Base-by-base conservation (phyloP, 768 basidiomycete genomes). In the Austroboletus eburneus region DNA sequence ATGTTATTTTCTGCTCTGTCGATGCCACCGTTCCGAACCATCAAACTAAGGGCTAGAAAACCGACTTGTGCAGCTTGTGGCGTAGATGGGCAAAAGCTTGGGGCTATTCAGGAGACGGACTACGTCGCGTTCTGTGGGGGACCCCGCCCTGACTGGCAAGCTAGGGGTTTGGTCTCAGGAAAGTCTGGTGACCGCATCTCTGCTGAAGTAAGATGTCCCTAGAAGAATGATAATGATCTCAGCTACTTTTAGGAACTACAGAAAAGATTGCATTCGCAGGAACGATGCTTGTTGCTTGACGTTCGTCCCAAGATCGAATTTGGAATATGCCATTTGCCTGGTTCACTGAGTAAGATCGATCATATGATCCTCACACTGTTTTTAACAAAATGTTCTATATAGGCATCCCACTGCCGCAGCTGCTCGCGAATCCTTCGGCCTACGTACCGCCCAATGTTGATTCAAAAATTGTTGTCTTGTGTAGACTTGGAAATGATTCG, bases 401-500 rank as follows among this genome's bases (percentile, higher is more conserved):
- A 96, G 94, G 88, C 57, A 68, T 93, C 12, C 88, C 92, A 0
- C 73, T 96, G 10, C 68, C 71, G 18, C 70, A 77, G 34, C 70
- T 94, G 3, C 69, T 86, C 2, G 75, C 78, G 3, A 69, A 82
- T 45, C 92, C 91, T 1, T 51, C 62, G n/a, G 55, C 65, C 2
- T 64, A 72, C 43, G 41, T 81, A n/a, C 57, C 69, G 6, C 32
- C 52, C 3, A 52, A 59, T 33, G 39, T 48, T 22, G 43, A 50
- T 17, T 61, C 54, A 9, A 63, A 71, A 9, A 39, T 61, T 16
- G 81, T 81, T 49, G 69, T 96, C 16, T 66, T 96, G 22, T 98
- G 94, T 66, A 77, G 91, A 24, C 72, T 91, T 18, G 94, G 95
- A 5, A 98, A 97, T 58, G 95, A 97, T 64, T 95, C 91, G 1